Evolutionary conservation across 2,329 filamentous ascomycete species (phyloP).

Genomic region (Cadophora gregata): DNA sequence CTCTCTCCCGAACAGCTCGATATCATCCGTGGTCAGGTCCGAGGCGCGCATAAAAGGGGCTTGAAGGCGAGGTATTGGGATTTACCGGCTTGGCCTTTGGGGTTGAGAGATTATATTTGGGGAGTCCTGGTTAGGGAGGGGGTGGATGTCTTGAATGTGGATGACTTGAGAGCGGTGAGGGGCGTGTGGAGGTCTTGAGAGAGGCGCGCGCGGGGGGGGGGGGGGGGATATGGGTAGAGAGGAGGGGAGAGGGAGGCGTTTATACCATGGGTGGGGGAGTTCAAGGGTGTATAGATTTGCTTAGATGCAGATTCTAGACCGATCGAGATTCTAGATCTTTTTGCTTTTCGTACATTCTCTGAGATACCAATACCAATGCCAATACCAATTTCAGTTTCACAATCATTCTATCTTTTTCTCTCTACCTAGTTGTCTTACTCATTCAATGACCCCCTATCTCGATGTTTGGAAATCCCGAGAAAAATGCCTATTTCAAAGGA

Average conservation of each 20-base stretch:
- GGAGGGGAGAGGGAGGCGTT: background rate
- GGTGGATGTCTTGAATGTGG: conserved; percentile 66
- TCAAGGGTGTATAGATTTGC: background rate
- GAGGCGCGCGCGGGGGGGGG: background rate
- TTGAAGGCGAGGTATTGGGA: conserved; percentile 67
- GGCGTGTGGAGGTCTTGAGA: background rate
- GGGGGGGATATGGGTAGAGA: background rate
- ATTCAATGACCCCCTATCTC: too few relatives aligned
- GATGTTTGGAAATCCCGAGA: too few relatives aligned
- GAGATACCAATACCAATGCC: too few relatives aligned
- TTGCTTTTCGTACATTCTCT: background rate
- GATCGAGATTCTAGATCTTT: background rate
- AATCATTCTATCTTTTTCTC: too few relatives aligned
- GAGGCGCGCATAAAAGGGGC: conserved; percentile 55
- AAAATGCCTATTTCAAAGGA: too few relatives aligned
- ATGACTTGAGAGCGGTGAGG: conserved; percentile 56
- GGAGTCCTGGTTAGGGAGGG: conserved; percentile 59
- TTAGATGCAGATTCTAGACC: background rate
- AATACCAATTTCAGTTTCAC: background rate
- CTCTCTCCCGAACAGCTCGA: conserved; percentile 53
- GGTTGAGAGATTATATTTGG: conserved; percentile 62
- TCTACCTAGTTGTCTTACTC: too few relatives aligned
- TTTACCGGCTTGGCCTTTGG: conserved; percentile 61
- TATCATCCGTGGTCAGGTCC: conserved; percentile 53
- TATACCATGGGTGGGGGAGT: background rate